Evolutionary conservation across 805 yeast species (phyloP).

Genomic region (Pichia manshurica): DNA sequence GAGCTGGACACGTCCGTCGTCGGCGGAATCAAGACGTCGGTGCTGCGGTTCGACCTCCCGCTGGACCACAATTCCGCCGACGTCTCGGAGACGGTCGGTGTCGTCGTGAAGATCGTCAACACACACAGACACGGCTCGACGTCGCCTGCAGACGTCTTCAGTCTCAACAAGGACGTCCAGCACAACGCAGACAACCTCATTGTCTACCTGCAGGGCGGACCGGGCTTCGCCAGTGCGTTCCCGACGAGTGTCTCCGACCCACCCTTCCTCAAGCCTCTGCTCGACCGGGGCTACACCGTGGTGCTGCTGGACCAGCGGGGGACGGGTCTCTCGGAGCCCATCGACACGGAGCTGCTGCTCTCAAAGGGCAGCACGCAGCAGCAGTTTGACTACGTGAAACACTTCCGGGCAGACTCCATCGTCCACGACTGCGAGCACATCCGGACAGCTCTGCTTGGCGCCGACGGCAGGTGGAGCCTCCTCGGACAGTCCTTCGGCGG

Average conservation of each 20-base stretch:
- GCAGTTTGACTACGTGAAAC: constrained; percentile 36
- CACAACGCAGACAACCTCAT: constrained; percentile 25
- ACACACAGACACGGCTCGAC: constrained; percentile 21
- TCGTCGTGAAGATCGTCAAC: constrained; percentile 2
- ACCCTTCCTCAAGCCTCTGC: constrained; percentile 15
- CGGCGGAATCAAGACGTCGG: constrained; percentile 1
- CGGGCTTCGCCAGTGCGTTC: constrained; percentile 40
- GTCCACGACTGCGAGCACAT: constrained; percentile 46
- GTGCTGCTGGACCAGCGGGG: constrained; percentile 54
- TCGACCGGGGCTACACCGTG: constrained; percentile 21
- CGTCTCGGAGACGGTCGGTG: not conserved
- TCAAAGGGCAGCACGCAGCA: constrained; percentile 14
- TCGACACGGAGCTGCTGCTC: constrained; percentile 31
- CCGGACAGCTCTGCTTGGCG: constrained; percentile 29
- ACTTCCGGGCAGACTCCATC: constrained; percentile 50
- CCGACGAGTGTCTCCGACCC: constrained; percentile 18
- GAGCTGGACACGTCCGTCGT: not conserved
- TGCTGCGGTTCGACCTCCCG: not conserved
- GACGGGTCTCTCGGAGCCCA: constrained; percentile 49
- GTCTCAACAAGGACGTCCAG: constrained; percentile 12
- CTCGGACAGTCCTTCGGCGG: constrained; percentile 29
- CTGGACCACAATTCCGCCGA: not conserved
- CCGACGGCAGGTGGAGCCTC: constrained; percentile 39
- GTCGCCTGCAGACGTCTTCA: constrained; percentile 36
- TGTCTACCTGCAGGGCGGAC: constrained; percentile 48